Percentiles rank a stretch among this genome's conserved stretches.
These are phyloP conservation scores for Polytrichum formosum DNA, from an alignment of 225 moss, liverwort and hornwort genomes.

Conservation along the genomic window DNA sequence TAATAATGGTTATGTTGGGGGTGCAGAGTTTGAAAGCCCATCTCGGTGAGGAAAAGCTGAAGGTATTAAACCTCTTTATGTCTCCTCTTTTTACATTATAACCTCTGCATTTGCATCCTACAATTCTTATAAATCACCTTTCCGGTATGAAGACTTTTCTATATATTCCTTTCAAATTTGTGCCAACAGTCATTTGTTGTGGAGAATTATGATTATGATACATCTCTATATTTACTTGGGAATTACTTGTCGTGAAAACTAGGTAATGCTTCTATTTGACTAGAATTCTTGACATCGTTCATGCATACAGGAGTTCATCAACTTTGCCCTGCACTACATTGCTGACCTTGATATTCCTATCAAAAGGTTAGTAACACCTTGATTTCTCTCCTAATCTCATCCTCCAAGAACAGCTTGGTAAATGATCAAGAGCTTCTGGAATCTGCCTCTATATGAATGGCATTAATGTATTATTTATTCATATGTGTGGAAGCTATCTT, in stretches of 20 bases:
- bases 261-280: too few species aligned
- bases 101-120: background rate
- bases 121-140: background rate
- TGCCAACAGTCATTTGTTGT: too few species aligned
- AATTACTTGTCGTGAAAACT: too few species aligned
- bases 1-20: background rate
- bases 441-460: too few species aligned
- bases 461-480: too few species aligned
- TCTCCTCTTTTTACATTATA: background rate
- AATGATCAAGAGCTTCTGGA: too few species aligned
- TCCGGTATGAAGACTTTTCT: too few species aligned
- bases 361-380: constrained; percentile 62
- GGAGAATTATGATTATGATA: too few species aligned
- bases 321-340: constrained; percentile 80
- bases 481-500: too few species aligned
- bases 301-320: constrained; percentile 62
- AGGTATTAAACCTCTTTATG: constrained; percentile 28
- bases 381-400: background rate
- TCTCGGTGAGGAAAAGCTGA: constrained; percentile 61
- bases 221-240: too few species aligned
- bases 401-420: too few species aligned
- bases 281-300: background rate
- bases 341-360: constrained; percentile 87
- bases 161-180: too few species aligned
- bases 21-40: constrained; percentile 63